Evolutionary conservation across 805 yeast species (phyloP).

Genomic region (Metschnikowia santaceciliae): DNA sequence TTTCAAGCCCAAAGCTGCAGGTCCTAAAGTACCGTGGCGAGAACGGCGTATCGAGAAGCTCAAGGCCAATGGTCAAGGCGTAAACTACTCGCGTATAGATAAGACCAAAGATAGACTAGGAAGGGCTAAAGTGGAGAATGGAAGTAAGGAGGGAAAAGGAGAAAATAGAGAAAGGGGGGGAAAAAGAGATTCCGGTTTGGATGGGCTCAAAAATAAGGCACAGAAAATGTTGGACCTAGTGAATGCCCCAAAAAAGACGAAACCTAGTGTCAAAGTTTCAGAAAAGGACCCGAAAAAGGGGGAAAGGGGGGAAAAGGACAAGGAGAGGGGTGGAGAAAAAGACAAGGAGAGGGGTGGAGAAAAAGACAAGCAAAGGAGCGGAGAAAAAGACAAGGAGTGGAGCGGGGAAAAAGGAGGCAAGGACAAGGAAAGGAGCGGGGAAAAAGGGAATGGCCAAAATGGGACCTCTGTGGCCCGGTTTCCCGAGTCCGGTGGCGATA

Average conservation of each 20-base stretch:
- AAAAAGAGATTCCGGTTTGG: not conserved
- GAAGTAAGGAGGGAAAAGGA: no score
- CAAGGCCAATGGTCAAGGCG: conserved; percentile 39
- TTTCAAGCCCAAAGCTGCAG: conserved; percentile 1
- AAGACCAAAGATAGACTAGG: not conserved
- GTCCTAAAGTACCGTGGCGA: conserved; percentile 60
- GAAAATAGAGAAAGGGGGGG: no score
- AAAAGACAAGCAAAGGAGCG: not conserved
- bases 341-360: not conserved
- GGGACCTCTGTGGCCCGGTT: not conserved
- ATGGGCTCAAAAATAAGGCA: not conserved
- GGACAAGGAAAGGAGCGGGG: no score
- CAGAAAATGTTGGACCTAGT: conserved; percentile 3
- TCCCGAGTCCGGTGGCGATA: not conserved
- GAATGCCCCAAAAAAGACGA: not conserved
- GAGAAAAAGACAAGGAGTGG: no score
- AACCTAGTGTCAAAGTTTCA: not conserved
- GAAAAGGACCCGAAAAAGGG: not conserved
- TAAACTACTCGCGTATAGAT: not conserved
- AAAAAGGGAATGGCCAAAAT: no score
- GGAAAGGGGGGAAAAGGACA: not conserved
- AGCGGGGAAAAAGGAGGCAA: not conserved
- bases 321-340: no score
- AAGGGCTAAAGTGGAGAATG: not conserved
- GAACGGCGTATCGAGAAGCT: conserved; percentile 66